Evolutionary conservation across 2,329 filamentous ascomycete species (phyloP).

Genomic region (Claviceps pusilla): DNA sequence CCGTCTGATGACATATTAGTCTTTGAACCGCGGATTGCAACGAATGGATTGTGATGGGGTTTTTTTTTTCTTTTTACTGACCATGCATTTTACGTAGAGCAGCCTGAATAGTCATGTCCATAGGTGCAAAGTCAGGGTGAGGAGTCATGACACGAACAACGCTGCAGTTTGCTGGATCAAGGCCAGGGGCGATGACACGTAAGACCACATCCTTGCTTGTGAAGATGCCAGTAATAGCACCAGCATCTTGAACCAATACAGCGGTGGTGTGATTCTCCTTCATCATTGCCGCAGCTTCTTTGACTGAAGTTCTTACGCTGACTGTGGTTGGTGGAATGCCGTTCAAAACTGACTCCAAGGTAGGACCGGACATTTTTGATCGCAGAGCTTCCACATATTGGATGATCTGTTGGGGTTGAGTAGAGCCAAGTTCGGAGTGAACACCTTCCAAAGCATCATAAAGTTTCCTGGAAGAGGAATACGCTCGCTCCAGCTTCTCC

Average conservation of each 20-base stretch:
- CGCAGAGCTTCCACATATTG: constrained; percentile 95
- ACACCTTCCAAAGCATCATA: constrained; percentile 97
- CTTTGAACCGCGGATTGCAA: background rate
- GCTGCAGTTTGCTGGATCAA: constrained; percentile 89
- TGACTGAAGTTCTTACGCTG: constrained; percentile 88
- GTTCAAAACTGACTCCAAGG: constrained; percentile 83
- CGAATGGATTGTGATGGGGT: background rate
- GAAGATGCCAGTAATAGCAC: constrained; percentile 95
- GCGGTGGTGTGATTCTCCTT: constrained; percentile 98
- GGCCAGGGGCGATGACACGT: constrained; percentile 88
- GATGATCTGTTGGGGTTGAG: constrained; percentile 95
- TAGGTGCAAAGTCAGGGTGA: constrained; percentile 93
- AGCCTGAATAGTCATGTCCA: constrained; percentile 98
- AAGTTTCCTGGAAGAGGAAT: constrained; percentile 92
- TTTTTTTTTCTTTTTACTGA: constrained; percentile 28
- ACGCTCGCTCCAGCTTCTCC: constrained; percentile 97
- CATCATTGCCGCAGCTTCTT: constrained; percentile 89
- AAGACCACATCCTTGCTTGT: constrained; percentile 98
- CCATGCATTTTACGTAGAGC: constrained; percentile 98
- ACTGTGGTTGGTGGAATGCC: constrained; percentile 88
- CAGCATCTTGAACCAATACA: constrained; percentile 88
- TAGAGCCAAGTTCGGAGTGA: constrained; percentile 88
- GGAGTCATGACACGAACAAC: constrained; percentile 98
- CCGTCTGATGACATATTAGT: constrained; percentile 48
- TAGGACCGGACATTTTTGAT: constrained; percentile 94